These are phyloP conservation scores for Zasmidium angulare DNA, from an alignment of 2,329 filamentous ascomycete genomes.

Conservation along the genomic window DNA sequence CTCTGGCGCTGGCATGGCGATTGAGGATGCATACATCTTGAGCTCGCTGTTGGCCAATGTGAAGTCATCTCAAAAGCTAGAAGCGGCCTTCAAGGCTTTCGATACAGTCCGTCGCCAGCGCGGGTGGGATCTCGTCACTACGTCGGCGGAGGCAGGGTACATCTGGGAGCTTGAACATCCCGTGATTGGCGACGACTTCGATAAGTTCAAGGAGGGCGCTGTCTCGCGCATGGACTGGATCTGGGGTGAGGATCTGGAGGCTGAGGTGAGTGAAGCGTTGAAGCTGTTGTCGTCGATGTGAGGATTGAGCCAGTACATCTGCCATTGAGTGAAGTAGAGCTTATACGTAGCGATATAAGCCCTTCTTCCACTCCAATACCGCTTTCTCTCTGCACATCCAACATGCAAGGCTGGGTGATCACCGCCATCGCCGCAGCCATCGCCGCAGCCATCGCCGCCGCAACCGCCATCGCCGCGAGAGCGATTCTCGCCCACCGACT, in stretches of 20 bases:
- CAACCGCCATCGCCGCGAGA: neutral
- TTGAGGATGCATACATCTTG: constrained; percentile 30
- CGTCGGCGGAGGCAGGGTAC: constrained; percentile 1
- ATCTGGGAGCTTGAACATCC: constrained; percentile 8
- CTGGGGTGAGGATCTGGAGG: constrained; percentile 6
- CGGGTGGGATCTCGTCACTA: constrained; percentile 4
- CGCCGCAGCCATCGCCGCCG: neutral
- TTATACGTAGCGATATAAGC: neutral
- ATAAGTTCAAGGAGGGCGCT: constrained; percentile 1
- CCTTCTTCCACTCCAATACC: neutral
- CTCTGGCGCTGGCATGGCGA: constrained; percentile 29
- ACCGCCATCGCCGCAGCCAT: neutral
- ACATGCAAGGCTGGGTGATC: neutral
- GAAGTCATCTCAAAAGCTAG: neutral
- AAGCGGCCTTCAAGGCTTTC: constrained; percentile 3
- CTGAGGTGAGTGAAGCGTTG: constrained; percentile 1
- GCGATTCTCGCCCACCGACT: neutral
- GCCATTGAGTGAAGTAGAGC: neutral
- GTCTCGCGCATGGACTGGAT: constrained; percentile 2
- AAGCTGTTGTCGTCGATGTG: neutral
- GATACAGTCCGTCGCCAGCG: constrained; percentile 5
- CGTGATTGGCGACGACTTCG: neutral
- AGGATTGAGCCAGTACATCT: neutral
- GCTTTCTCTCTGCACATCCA: neutral
- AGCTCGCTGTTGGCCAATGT: constrained; percentile 1